Evolutionary conservation across 352 stramenopile species (phyloP).

Genomic region (Blastocystis sp.): DNA sequence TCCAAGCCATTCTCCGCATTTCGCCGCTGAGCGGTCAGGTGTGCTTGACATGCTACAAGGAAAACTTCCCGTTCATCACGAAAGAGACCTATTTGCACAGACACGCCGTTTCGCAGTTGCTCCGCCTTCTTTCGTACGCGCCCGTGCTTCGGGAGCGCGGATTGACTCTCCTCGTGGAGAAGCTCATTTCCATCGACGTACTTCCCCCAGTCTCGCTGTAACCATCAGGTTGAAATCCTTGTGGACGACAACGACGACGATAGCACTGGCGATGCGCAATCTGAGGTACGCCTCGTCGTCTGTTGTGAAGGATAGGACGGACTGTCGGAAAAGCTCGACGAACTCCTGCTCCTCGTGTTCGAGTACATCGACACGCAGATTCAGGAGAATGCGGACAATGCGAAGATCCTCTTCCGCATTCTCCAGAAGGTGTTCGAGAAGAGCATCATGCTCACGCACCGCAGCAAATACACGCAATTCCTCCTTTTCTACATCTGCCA

Average conservation of each 20-base stretch:
- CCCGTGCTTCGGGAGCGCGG: slow-evolving; percentile 82
- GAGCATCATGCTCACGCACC: slow-evolving; percentile 80
- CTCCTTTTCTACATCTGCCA: slow-evolving; percentile 86
- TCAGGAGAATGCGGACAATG: slow-evolving; percentile 13
- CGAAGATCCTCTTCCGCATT: slow-evolving; percentile 69
- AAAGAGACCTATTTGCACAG: slow-evolving; percentile 50
- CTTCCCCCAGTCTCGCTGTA: background rate
- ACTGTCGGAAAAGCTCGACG: slow-evolving; percentile 86
- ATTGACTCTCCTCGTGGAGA: slow-evolving; percentile 84
- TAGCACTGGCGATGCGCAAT: slow-evolving; percentile 82
- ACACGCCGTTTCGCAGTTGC: slow-evolving; percentile 34
- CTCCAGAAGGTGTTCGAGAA: slow-evolving; percentile 77
- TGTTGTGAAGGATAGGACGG: slow-evolving; percentile 79
- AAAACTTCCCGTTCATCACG: slow-evolving; percentile 51
- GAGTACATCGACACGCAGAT: slow-evolving; percentile 81
- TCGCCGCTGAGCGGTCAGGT: slow-evolving; percentile 39
- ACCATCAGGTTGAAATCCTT: slow-evolving; percentile 82
- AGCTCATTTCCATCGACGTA: slow-evolving; percentile 83
- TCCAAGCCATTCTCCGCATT: slow-evolving; percentile 30
- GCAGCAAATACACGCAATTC: slow-evolving; percentile 90
- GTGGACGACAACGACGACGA: slow-evolving; percentile 85
- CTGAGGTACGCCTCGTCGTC: slow-evolving; percentile 79
- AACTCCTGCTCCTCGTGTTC: slow-evolving; percentile 87
- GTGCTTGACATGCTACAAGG: slow-evolving; percentile 2
- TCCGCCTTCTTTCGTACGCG: slow-evolving; percentile 40